Conservation (phyloP, 305 asterid species). For the Fraxinus latifolia region DNA sequence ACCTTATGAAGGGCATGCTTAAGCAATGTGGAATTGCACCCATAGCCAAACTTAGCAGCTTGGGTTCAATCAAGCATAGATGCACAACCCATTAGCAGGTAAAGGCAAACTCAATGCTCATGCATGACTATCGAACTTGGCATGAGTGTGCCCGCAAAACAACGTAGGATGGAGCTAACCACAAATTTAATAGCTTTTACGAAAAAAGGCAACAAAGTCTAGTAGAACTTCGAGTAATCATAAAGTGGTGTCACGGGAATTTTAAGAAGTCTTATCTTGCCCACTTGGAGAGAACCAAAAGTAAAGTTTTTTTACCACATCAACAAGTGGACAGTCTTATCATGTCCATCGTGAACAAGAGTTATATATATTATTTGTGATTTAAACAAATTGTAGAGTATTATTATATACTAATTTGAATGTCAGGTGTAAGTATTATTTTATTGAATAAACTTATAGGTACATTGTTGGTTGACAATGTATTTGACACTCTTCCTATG, state of each 20-base stretch:
- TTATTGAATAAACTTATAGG: too few relatives aligned
- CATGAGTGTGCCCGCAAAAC: neutral
- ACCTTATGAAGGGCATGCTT: neutral
- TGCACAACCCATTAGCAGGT: neutral
- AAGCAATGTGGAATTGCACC: neutral
- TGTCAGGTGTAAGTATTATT: neutral
- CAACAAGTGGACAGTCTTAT: too few relatives aligned
- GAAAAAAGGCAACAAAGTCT: neutral
- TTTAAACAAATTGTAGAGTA: too few relatives aligned
- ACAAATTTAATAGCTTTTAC: neutral
- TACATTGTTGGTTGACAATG: too few relatives aligned
- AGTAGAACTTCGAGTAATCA: neutral
- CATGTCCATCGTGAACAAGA: too few relatives aligned
- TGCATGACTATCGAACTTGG: neutral
- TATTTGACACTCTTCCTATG: too few relatives aligned
- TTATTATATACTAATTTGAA: too few relatives aligned
- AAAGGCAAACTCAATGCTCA: neutral
- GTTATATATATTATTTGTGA: too few relatives aligned
- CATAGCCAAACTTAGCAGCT: neutral
- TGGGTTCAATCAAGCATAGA: neutral
- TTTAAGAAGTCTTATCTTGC: too few relatives aligned
- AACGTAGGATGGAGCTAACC: neutral
- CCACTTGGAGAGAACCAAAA: too few relatives aligned
- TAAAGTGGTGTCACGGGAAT: neutral
- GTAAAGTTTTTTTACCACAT: too few relatives aligned